Evolutionary conservation across 164 flowering plant genomes (phyloP), one percentile per base, ranked within the genome.

Genomic region (Vitis labrusca): DNA sequence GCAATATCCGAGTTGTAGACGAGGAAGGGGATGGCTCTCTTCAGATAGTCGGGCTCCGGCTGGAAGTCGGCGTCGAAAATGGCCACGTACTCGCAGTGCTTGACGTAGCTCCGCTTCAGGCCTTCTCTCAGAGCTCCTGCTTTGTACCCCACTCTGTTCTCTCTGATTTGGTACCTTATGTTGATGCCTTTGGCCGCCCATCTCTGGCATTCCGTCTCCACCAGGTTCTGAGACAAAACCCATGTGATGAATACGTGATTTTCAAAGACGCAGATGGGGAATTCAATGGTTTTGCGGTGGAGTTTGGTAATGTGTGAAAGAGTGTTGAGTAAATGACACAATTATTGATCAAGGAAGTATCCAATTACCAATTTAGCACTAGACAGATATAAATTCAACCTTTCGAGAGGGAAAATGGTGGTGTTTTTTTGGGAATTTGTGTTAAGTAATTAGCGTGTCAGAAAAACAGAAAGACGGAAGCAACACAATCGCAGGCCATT

Each of bases 111-210:
- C 17, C 81, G 83, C 71, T 89, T 95, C 61, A 95, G 73, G 0
- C 99, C 99, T 82, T 91, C 97, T 68, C 89, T 95, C 8, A 95
- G 89, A 50, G 99, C 98, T 9, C 99, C 99, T 0, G 99, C 93
- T 73, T 95, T 95, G 86, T 92, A 95, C 3, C 99, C 99, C 29
- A 63, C 86, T 75, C 99, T 76, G 65, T 76, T 86, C 48, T 88
- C 94, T 70, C 99, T 86, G 69, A 88, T 91, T 81, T 95, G 97
- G 73, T 95, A 92, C 72, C 64, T 77, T n/a, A 93, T 84, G 79
- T 92, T 89, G 5, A 92, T 68, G 11, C 99, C 97, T 74, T 90
- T 90, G 77, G 85, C 84, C 50, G 90, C 89, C 97, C 93, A 90
- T 73, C 93, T 89, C 65, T 78, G 81, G 77, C 95, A 90, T 74